Evolutionary conservation across 805 yeast genomes (phyloP).

Genomic region (Saccharomycopsis sp.): DNA sequence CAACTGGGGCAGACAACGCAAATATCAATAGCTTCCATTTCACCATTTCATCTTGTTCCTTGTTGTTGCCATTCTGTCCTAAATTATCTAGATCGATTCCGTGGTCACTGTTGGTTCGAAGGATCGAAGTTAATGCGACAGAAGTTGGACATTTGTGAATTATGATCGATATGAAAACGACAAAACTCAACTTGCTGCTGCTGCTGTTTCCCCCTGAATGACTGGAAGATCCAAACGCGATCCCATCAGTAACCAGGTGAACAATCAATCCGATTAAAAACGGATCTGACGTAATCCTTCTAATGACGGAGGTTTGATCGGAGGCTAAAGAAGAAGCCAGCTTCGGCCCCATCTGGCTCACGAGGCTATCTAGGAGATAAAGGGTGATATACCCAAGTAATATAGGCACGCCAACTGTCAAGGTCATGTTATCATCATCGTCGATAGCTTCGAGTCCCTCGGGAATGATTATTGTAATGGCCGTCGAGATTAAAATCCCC

Average conservation of each 20-base stretch:
- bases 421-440: conserved; percentile 15
- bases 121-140: conserved; percentile 54
- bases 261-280: conserved; percentile 55
- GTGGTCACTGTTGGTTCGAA: conserved; percentile 27
- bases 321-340: too few species aligned
- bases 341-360: too few species aligned
- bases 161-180: conserved; percentile 55
- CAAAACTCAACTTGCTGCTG: conserved; percentile 32
- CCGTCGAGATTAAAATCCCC: conserved; percentile 56
- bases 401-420: conserved; percentile 40
- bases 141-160: conserved; percentile 72
- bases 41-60: conserved; percentile 28
- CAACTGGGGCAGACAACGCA: conserved; percentile 53
- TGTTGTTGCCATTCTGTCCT: conserved; percentile 28
- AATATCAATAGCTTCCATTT: conserved; percentile 45
- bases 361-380: conserved; percentile 47
- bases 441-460: conserved; percentile 51
- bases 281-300: conserved; percentile 34
- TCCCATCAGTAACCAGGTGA: conserved; percentile 68
- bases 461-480: conserved; percentile 53
- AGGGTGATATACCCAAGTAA: conserved; percentile 48
- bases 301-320: too few species aligned
- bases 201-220: conserved; percentile 33
- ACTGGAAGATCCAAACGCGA: conserved; percentile 59
- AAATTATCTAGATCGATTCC: neutral